phyloP scores from a whole-genome alignment of 306 rosid genomes.

The Rosa rugosa region DNA sequence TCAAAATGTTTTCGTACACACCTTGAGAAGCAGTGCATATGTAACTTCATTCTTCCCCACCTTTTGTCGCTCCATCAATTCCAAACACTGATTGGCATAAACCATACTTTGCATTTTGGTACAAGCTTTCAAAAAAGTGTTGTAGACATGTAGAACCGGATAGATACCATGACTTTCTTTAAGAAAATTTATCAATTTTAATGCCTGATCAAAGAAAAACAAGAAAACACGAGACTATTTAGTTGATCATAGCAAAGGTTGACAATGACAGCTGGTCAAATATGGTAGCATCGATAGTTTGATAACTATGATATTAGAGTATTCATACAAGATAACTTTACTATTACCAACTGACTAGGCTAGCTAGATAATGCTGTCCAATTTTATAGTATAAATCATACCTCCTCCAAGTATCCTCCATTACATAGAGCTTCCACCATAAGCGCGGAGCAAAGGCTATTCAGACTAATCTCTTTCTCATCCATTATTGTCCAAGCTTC shows the following conservation, averaged over 20 bases:
- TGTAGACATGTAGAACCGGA: slow-evolving; percentile 49
- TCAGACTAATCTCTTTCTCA: slow-evolving; percentile 46
- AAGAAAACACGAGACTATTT: slow-evolving; percentile 26
- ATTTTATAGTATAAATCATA: slow-evolving; percentile 17
- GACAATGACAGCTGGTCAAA: not conserved
- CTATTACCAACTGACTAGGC: not conserved
- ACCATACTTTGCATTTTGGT: slow-evolving; percentile 34
- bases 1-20: slow-evolving; percentile 25
- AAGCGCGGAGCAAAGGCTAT: slow-evolving; percentile 46
- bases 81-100: slow-evolving; percentile 71
- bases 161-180: slow-evolving; percentile 46
- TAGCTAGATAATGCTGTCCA: not conserved
- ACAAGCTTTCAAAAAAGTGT: slow-evolving; percentile 59
- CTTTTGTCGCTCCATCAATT: slow-evolving; percentile 67
- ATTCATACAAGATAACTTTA: not conserved
- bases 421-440: slow-evolving; percentile 65
- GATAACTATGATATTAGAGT: not conserved
- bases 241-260: slow-evolving; percentile 13
- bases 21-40: slow-evolving; percentile 73
- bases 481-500: slow-evolving; percentile 80
- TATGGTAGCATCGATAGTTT: not conserved
- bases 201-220: slow-evolving; percentile 53
- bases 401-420: slow-evolving; percentile 77
- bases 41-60: slow-evolving; percentile 78
- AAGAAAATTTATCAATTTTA: slow-evolving; percentile 54